Conservation (phyloP, 2,329 filamentous ascomycete species). For the Trichoderma sp. region DNA sequence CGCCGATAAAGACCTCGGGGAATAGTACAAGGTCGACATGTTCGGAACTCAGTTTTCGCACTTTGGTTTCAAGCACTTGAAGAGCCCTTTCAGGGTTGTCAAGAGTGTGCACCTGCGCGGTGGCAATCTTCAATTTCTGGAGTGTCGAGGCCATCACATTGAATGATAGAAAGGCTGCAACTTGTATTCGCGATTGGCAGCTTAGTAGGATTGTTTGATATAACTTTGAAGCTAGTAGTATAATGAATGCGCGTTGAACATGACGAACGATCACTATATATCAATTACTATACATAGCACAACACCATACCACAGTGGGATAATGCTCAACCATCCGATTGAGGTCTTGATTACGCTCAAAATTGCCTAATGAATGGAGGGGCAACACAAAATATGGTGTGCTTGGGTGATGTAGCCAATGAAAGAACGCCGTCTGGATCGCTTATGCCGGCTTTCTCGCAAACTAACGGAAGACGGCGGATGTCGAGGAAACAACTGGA, state of each 20-base stretch:
- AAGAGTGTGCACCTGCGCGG: neutral
- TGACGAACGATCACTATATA: neutral
- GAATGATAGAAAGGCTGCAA: neutral
- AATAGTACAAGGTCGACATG: neutral
- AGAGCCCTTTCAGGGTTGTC: neutral
- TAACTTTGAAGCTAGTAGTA: neutral
- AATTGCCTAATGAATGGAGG: neutral
- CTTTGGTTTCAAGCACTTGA: neutral
- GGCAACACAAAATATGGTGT: neutral
- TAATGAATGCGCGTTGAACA: neutral
- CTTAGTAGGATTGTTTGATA: neutral
- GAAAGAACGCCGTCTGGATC: neutral
- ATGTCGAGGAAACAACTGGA: neutral
- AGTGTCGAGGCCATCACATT: neutral
- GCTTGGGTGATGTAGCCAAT: neutral
- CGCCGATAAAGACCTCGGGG: neutral
- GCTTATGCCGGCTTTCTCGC: neutral
- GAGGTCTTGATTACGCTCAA: neutral
- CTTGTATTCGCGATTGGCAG: neutral
- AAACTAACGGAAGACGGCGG: neutral
- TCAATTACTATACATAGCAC: neutral
- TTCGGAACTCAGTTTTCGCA: neutral
- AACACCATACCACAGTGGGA: neutral
- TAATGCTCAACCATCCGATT: neutral
- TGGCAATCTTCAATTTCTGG: neutral